Percentiles rank a stretch among this genome's conserved stretches.
phyloP scores from a whole-genome alignment of 2,329 filamentous ascomycete genomes.

The Trichophyton mentagrophytes region DNA sequence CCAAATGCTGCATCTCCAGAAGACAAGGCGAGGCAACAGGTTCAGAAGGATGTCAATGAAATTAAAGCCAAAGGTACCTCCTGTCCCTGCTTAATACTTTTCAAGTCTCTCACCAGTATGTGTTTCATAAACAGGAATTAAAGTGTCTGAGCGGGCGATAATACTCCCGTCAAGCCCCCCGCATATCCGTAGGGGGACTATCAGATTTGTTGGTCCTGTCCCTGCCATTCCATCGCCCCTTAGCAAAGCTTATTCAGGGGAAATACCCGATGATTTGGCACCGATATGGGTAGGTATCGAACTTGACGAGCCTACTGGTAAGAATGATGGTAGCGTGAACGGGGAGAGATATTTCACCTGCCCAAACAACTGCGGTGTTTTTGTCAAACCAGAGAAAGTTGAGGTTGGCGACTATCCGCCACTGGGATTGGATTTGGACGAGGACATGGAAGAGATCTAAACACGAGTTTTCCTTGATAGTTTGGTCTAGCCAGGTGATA shows the following conservation, averaged over 20 bases:
- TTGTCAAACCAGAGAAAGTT: slow-evolving; percentile 50
- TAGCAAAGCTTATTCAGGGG: slow-evolving; percentile 14
- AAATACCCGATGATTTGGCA: slow-evolving; percentile 12
- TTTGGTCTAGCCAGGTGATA: too few species aligned
- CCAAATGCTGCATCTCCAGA: slow-evolving; percentile 64
- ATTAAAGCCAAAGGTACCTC: slow-evolving; percentile 51
- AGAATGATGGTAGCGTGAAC: slow-evolving; percentile 47
- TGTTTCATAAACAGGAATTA: slow-evolving; percentile 27
- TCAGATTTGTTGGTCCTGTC: slow-evolving; percentile 32
- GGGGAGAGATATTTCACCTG: slow-evolving; percentile 44
- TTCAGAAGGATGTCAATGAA: slow-evolving; percentile 46
- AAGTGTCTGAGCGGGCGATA: slow-evolving; percentile 31
- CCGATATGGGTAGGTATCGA: slow-evolving; percentile 46
- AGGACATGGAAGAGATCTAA: slow-evolving; percentile 46
- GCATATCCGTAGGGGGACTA: slow-evolving; percentile 32
- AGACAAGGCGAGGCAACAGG: slow-evolving; percentile 56
- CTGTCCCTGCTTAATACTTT: background rate
- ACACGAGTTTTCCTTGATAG: too few species aligned
- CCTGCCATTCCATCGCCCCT: slow-evolving; percentile 28
- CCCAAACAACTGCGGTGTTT: slow-evolving; percentile 43
- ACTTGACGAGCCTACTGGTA: slow-evolving; percentile 52
- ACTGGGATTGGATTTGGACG: slow-evolving; percentile 39
- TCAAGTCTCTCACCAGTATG: background rate
- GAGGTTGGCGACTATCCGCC: slow-evolving; percentile 48
- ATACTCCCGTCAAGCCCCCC: slow-evolving; percentile 31